Evolutionary conservation across 2,329 filamentous ascomycete genomes (phyloP).

Genomic region (Fusarium siculi): DNA sequence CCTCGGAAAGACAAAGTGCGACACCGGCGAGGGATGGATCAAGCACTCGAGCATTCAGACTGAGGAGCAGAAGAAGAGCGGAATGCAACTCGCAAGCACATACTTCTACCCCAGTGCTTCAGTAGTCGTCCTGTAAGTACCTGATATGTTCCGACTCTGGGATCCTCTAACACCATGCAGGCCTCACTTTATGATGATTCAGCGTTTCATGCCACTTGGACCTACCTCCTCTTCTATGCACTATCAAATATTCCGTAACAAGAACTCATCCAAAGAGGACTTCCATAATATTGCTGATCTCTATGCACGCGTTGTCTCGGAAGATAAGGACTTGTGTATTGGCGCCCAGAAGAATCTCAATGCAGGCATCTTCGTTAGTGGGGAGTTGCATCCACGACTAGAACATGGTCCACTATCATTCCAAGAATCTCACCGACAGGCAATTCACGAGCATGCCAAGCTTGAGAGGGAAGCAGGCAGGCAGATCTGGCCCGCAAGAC

Average conservation of each 20-base stretch:
- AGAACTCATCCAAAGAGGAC: conserved; percentile 15
- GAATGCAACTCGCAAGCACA: conserved; percentile 24
- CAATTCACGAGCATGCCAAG: conserved; percentile 20
- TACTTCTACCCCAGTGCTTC: conserved; percentile 34
- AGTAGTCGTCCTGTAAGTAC: conserved; percentile 30
- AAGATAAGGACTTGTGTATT: conserved; percentile 26
- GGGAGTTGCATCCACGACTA: conserved; percentile 26
- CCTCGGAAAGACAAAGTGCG: conserved; percentile 23
- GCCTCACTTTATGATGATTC: conserved; percentile 34
- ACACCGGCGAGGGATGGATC: conserved; percentile 25
- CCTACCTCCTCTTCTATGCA: conserved; percentile 15
- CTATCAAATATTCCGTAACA: conserved; percentile 31
- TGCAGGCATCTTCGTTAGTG: conserved; percentile 22
- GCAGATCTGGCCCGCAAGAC: conserved; percentile 27
- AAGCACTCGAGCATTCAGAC: conserved; percentile 26
- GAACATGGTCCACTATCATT: conserved; percentile 31
- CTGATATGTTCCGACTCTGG: accelerated
- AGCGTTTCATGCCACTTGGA: conserved; percentile 22
- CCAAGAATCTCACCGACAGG: conserved; percentile 27
- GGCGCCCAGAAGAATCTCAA: conserved; percentile 22
- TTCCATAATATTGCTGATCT: conserved; percentile 10
- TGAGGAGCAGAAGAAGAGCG: conserved; percentile 26
- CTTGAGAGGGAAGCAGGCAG: conserved; percentile 11
- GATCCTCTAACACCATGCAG: neutral
- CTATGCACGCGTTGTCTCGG: conserved; percentile 23